Base-by-base conservation (phyloP, 1,284 basidiomycete species). In the Puccinia brachypodii region DNA sequence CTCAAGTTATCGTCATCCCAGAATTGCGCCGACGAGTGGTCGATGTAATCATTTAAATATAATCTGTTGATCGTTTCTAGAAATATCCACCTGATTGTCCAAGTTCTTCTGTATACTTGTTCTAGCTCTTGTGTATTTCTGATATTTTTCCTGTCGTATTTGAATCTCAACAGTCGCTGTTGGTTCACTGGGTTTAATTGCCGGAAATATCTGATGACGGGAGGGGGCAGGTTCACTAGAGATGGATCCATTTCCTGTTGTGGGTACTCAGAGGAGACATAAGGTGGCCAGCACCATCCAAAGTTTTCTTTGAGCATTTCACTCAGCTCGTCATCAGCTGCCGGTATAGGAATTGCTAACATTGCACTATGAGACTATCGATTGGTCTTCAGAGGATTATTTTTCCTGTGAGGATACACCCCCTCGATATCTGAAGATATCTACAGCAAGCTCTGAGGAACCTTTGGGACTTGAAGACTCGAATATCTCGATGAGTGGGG, bases 281-380 rank as follows among this genome's bases (percentile, higher is more conserved):
- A 58, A 31, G 72, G 72, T 36, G 72, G 72, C 72, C 72, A 74
- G 72, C n/a, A 58, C 72, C 72, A 74, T 74, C 72, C 72, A 53
- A 74, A 74, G 33, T 4, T 74, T 58, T 74, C 53, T 60, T 74
- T 56, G 31, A 74, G 72, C 53, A 58, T 56, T 1, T 58, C 33
- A 31, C 53, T 74, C 50, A 74, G 40, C 16, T 56, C n/a, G 9
- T 33, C n/a, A 36, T 74, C 72, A 42, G 19, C 47, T 22, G 36
- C 42, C 9, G 72, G 72, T 72, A 72, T 72, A 50, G 68, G 42
- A 47, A n/a, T 4, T 50, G 14, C 3, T 11, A 44, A 28, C 69
- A 72, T 50, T 16, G 68, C 25, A 47, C 68, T 71, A 6, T 50
- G 47, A n/a, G 62, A n/a, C 14, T 53, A 19, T 7, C n/a, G 9